Evolutionary conservation across 2,329 filamentous ascomycete species (phyloP).

Genomic region (Pseudopyrenochaeta lycopersici): DNA sequence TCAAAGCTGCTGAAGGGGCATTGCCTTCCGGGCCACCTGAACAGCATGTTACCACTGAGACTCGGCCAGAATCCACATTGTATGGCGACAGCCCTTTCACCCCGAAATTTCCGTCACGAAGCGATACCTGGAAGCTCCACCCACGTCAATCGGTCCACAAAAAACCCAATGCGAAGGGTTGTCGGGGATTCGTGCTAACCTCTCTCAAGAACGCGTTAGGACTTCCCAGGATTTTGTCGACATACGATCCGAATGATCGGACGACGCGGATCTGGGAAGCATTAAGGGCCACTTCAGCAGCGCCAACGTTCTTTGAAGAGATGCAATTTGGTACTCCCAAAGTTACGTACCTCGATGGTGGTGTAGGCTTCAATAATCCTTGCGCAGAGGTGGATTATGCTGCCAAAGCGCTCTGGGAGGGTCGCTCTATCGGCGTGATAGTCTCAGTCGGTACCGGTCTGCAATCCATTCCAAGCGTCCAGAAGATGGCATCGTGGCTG

Average conservation of each 20-base stretch:
- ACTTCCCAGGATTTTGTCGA: conserved; percentile 46
- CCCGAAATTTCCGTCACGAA: conserved; percentile 19
- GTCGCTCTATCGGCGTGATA: conserved; percentile 49
- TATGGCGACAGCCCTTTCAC: conserved; percentile 26
- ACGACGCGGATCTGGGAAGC: conserved; percentile 59
- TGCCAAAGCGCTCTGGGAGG: conserved; percentile 51
- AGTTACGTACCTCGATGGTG: conserved; percentile 60
- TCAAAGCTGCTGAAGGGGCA: conserved; percentile 23
- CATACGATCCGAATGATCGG: conserved; percentile 51
- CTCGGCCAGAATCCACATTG: conserved; percentile 7
- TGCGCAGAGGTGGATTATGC: conserved; percentile 61
- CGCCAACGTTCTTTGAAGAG: conserved; percentile 61
- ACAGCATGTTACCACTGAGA: not conserved
- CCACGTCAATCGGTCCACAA: conserved; percentile 43
- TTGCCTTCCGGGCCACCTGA: conserved; percentile 14
- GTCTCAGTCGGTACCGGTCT: conserved; percentile 51
- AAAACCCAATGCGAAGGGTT: conserved; percentile 44
- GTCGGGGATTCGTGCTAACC: conserved; percentile 50
- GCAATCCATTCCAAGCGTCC: conserved; percentile 49
- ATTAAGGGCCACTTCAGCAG: conserved; percentile 60
- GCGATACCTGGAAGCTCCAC: conserved; percentile 47
- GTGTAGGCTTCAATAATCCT: conserved; percentile 61
- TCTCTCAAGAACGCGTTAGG: conserved; percentile 51
- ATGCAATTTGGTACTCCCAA: conserved; percentile 60
- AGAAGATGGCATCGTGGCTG: conserved; percentile 48